phyloP scores from a whole-genome alignment of 1,139 yeast species.

The Petasospora fabianii region DNA sequence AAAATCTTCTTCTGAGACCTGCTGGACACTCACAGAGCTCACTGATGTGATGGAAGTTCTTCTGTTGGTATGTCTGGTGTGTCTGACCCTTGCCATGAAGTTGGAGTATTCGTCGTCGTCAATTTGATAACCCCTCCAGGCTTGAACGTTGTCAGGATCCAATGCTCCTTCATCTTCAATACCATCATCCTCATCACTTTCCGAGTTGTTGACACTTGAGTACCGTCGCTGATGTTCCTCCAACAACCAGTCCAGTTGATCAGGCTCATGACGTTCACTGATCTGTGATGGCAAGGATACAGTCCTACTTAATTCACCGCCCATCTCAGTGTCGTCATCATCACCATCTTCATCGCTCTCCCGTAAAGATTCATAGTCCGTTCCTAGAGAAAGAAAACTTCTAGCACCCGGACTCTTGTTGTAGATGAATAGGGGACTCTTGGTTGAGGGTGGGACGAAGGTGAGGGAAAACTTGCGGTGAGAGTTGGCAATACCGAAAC shows the following conservation, averaged over 20 bases:
- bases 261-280: slow-evolving; percentile 44
- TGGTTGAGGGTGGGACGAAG: slow-evolving; percentile 71
- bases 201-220: slow-evolving; percentile 32
- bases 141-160: not conserved
- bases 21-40: slow-evolving; percentile 21
- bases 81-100: slow-evolving; percentile 27
- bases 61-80: slow-evolving; percentile 18
- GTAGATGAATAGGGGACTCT: slow-evolving; percentile 61
- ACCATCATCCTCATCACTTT: slow-evolving; percentile 19
- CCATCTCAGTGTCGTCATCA: slow-evolving; percentile 42
- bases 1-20: slow-evolving; percentile 36
- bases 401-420: slow-evolving; percentile 54
- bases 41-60: slow-evolving; percentile 32
- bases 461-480: slow-evolving; percentile 41
- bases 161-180: slow-evolving; percentile 13
- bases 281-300: slow-evolving; percentile 63
- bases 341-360: slow-evolving; percentile 38
- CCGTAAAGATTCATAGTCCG: slow-evolving; percentile 33
- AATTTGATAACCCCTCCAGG: slow-evolving; percentile 36
- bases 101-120: slow-evolving; percentile 29
- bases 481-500: slow-evolving; percentile 38
- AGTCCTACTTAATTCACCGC: slow-evolving; percentile 39
- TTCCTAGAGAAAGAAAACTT: slow-evolving; percentile 52
- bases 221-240: slow-evolving; percentile 66
- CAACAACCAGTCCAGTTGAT: slow-evolving; percentile 56